Evolutionary conservation across 495 filamentous ascomycete genomes (phyloP).

Genomic region (Hyaloscypha variabilis): DNA sequence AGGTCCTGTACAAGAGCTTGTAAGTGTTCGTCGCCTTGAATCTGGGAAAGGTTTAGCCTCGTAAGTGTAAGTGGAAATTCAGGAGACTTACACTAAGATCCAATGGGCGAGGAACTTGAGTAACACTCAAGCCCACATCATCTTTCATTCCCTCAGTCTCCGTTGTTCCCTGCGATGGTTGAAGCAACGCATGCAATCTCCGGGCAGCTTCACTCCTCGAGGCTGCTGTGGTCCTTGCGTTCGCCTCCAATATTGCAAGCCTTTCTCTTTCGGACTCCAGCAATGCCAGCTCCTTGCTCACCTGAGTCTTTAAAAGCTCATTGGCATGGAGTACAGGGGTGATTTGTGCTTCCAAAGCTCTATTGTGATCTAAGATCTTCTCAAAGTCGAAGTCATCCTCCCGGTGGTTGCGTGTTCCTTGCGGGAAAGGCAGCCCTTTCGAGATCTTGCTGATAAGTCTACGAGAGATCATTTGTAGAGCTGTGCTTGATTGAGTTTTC

Average conservation of each 20-base stretch:
- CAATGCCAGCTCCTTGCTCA: conserved; percentile 53
- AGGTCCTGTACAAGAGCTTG: conserved; percentile 45
- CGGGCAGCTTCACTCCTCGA: conserved; percentile 48
- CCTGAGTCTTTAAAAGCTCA: conserved; percentile 54
- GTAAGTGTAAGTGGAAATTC: conserved; percentile 37
- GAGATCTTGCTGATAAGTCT: conserved; percentile 29
- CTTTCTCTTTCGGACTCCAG: conserved; percentile 53
- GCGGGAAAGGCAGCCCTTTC: conserved; percentile 57
- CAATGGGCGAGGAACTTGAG: conserved; percentile 24
- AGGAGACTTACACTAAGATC: conserved; percentile 19
- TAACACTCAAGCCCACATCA: conserved; percentile 35
- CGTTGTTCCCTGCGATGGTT: conserved; percentile 25
- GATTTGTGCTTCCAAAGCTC: conserved; percentile 52
- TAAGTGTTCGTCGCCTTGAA: conserved; percentile 35
- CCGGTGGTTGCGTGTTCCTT: conserved; percentile 42
- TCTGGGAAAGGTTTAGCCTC: conserved; percentile 22
- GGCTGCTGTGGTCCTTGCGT: conserved; percentile 51
- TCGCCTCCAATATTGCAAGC: conserved; percentile 54
- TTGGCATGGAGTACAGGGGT: conserved; percentile 56
- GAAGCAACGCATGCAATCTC: conserved; percentile 35
- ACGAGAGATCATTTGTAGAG: conserved; percentile 24
- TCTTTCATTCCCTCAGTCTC: conserved; percentile 26
- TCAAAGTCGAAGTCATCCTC: conserved; percentile 64
- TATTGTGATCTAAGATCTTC: conserved; percentile 57
- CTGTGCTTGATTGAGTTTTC: conserved; percentile 56